Conservation (phyloP, 2,329 filamentous ascomycete genomes). For the Tympanopsis confertula region DNA sequence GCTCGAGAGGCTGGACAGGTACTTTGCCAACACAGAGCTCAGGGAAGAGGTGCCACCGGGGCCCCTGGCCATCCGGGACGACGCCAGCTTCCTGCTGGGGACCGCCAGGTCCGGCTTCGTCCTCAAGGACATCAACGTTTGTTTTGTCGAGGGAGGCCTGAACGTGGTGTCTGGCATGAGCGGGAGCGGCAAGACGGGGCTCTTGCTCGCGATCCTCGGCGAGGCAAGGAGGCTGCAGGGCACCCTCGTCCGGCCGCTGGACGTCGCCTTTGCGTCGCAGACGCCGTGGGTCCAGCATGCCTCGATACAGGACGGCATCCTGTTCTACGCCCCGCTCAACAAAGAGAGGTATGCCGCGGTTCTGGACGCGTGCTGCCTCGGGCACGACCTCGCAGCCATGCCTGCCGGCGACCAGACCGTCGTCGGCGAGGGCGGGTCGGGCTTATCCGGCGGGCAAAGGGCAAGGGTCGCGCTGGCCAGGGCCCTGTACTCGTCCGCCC, state of each 20-base stretch:
- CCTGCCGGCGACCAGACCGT: constrained; percentile 43
- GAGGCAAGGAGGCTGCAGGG: constrained; percentile 38
- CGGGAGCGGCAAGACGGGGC: constrained; percentile 44
- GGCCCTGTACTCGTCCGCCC: constrained; percentile 42
- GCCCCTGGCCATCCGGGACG: constrained; percentile 27
- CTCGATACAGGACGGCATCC: constrained; percentile 52
- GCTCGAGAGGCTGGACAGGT: constrained; percentile 38
- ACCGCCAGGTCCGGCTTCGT: constrained; percentile 36
- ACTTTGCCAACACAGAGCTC: constrained; percentile 37
- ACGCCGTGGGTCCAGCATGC: constrained; percentile 56
- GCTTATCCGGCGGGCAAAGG: constrained; percentile 51
- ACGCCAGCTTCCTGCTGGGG: constrained; percentile 32
- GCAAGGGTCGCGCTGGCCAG: constrained; percentile 47
- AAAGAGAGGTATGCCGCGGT: constrained; percentile 42
- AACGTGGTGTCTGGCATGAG: constrained; percentile 42
- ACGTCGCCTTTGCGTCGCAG: constrained; percentile 44
- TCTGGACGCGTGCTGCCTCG: constrained; percentile 46
- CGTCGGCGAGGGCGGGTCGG: constrained; percentile 51
- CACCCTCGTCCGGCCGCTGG: constrained; percentile 36
- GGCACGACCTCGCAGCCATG: constrained; percentile 42
- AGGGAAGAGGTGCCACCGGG: constrained; percentile 34
- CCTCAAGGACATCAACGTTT: constrained; percentile 33
- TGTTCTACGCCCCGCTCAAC: constrained; percentile 47
- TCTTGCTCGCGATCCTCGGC: constrained; percentile 40
- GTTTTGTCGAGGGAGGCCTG: constrained; percentile 39